phyloP scores from a whole-genome alignment of 108 stramenopile genomes.

The Cyclotella kingstonii region DNA sequence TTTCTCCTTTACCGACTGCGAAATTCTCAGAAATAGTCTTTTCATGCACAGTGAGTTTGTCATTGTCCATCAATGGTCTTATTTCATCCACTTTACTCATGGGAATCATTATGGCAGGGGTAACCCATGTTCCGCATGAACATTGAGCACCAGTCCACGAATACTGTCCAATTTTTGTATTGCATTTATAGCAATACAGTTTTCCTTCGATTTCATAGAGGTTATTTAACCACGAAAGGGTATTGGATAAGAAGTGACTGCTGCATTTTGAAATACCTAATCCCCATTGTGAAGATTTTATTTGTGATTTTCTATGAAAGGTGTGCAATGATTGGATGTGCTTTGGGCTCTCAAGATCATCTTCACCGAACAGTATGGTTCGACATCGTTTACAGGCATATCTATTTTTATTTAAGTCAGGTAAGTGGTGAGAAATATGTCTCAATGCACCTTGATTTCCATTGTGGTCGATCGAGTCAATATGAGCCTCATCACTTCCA shows the following conservation, averaged over 20 bases:
- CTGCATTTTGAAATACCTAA: constrained; percentile 36
- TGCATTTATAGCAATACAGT: constrained; percentile 72
- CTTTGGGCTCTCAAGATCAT: constrained; percentile 64
- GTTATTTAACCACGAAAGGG: constrained; percentile 54
- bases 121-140: constrained; percentile 83
- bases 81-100: constrained; percentile 68
- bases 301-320: constrained; percentile 34
- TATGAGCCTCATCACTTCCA: background rate
- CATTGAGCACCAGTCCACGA: constrained; percentile 86
- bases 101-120: constrained; percentile 80
- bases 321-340: constrained; percentile 48
- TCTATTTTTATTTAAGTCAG: constrained; percentile 31
- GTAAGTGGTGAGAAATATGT: constrained; percentile 1
- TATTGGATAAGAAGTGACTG: constrained; percentile 57
- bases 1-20: too few species aligned
- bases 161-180: constrained; percentile 70
- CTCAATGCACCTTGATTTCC: background rate
- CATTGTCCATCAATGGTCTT: constrained; percentile 10
- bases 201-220: constrained; percentile 63
- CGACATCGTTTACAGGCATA: constrained; percentile 79
- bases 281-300: constrained; percentile 21
- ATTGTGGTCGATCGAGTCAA: background rate
- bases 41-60: too few species aligned
- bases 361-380: constrained; percentile 59
- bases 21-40: too few species aligned